A percentile compares a stretch with the other conserved stretches of the same genome.
These are phyloP conservation scores for Phlebiopsis flavidoalba DNA, from an alignment of 768 basidiomycete species.

Conservation along the genomic window DNA sequence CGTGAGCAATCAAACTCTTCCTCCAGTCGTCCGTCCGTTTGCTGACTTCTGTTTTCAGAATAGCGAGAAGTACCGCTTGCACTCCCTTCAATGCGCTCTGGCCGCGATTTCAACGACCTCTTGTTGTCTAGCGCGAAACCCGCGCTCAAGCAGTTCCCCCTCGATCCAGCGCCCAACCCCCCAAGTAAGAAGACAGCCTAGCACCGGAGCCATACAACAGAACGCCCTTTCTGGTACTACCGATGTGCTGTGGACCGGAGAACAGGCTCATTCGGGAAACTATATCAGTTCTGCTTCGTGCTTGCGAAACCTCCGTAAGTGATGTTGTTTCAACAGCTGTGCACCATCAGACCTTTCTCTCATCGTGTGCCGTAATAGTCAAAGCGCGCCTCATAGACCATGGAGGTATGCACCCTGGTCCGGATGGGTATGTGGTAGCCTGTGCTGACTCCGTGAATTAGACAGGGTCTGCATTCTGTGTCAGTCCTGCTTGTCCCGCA, in stretches of 20 bases:
- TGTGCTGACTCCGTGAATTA: conserved; percentile 20
- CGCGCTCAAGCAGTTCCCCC: conserved; percentile 21
- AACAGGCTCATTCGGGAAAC: conserved; percentile 50
- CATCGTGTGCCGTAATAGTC: conserved; percentile 32
- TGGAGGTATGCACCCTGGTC: conserved; percentile 57
- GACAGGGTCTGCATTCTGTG: conserved; percentile 73
- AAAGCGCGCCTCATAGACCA: conserved; percentile 73
- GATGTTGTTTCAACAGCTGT: not conserved
- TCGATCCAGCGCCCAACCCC: conserved; percentile 17
- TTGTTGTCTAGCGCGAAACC: conserved; percentile 48
- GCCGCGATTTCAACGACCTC: conserved; percentile 61
- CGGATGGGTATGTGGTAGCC: not conserved
- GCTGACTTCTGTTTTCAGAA: conserved; percentile 28
- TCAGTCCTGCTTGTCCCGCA: conserved; percentile 64
- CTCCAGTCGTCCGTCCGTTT: not conserved
- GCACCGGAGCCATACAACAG: conserved; percentile 51
- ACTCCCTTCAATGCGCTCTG: conserved; percentile 48
- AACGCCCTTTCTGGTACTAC: conserved; percentile 41
- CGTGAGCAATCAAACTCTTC: conserved; percentile 25
- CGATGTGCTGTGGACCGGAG: conserved; percentile 44
- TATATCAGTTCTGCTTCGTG: conserved; percentile 69
- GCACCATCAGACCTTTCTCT: not conserved
- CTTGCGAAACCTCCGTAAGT: conserved; percentile 72
- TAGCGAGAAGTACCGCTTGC: conserved; percentile 44
- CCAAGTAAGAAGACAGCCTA: conserved; percentile 29